Conservation (phyloP, 495 filamentous ascomycete species). For the Penicillium roqueforti region DNA sequence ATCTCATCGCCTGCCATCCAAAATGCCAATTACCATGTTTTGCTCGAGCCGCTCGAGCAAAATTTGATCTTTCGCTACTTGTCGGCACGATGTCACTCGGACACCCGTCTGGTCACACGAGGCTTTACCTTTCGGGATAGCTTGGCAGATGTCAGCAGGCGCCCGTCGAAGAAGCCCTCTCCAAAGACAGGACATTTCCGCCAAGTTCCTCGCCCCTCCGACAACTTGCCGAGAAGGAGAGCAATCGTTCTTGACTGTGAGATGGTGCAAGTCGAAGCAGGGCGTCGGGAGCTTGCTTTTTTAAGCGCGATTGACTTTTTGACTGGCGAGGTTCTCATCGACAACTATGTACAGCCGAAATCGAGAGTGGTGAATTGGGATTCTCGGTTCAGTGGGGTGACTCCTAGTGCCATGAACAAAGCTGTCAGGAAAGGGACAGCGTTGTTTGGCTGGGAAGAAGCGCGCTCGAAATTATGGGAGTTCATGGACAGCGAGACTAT, state of each 20-base stretch:
- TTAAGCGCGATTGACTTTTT: conserved; percentile 44
- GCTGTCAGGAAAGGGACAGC: conserved; percentile 30
- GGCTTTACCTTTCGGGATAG: neutral
- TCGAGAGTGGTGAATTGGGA: conserved; percentile 33
- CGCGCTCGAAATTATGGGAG: conserved; percentile 35
- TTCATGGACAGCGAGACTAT: conserved; percentile 42
- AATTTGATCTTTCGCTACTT: conserved; percentile 6
- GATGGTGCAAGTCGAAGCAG: conserved; percentile 23
- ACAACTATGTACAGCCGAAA: conserved; percentile 37
- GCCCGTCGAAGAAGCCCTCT: neutral
- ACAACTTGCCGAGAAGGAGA: neutral
- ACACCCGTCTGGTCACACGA: conserved; percentile 2
- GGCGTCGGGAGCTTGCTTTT: conserved; percentile 18
- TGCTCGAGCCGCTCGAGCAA: neutral
- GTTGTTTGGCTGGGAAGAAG: conserved; percentile 37
- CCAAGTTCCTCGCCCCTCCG: neutral
- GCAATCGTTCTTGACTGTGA: conserved; percentile 35
- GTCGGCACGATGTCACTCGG: conserved; percentile 6
- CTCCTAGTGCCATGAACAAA: conserved; percentile 19
- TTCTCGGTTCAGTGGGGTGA: conserved; percentile 36
- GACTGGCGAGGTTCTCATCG: conserved; percentile 44
- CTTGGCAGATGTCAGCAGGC: neutral
- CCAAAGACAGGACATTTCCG: conserved; percentile 3
- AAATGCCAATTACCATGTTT: neutral
- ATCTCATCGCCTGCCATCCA: neutral